phyloP scores from a whole-genome alignment of 371 early-diverging fungal species.

The Apophysomyces ossiformis region DNA sequence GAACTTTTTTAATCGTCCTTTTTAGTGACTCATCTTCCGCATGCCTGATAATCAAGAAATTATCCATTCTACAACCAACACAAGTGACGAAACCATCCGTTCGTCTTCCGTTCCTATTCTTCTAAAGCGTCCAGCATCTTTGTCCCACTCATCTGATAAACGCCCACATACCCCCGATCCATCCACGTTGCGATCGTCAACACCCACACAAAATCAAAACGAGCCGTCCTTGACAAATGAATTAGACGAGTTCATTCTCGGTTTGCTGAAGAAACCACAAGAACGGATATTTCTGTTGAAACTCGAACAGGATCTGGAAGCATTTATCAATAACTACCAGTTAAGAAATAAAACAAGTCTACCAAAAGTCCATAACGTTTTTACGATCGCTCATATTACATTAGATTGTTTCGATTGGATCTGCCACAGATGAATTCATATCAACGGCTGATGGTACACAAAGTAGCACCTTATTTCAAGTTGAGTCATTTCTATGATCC shows the following conservation, averaged over 20 bases:
- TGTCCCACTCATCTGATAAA: not conserved
- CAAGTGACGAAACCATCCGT: not conserved
- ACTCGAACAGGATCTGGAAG: slow-evolving; percentile 70
- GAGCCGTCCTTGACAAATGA: slow-evolving; percentile 21
- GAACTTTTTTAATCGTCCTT: not conserved
- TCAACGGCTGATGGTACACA: slow-evolving; percentile 76
- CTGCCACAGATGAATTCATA: slow-evolving; percentile 81
- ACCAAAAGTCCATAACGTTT: not conserved
- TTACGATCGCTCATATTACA: not conserved
- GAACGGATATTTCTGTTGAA: slow-evolving; percentile 78
- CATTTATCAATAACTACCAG: slow-evolving; percentile 65
- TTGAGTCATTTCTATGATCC: slow-evolving; percentile 68
- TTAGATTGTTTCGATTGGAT: slow-evolving; percentile 63
- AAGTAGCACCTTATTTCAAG: slow-evolving; percentile 75
- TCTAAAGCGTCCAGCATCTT: not conserved
- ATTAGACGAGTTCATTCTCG: slow-evolving; percentile 68
- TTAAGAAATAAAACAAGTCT: slow-evolving; percentile 23
- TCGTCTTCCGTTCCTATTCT: not conserved
- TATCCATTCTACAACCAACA: not conserved
- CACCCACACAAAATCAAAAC: slow-evolving; percentile 14
- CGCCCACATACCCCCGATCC: slow-evolving; percentile 2
- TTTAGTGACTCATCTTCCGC: not conserved
- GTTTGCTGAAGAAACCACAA: slow-evolving; percentile 69
- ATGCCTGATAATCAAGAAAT: slow-evolving; percentile 6
- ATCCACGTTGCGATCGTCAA: not conserved